Percentiles rank a stretch among this genome's conserved stretches.
Evolutionary conservation across 2,329 filamentous ascomycete species (phyloP).

Genomic region (Penicillium sp.): DNA sequence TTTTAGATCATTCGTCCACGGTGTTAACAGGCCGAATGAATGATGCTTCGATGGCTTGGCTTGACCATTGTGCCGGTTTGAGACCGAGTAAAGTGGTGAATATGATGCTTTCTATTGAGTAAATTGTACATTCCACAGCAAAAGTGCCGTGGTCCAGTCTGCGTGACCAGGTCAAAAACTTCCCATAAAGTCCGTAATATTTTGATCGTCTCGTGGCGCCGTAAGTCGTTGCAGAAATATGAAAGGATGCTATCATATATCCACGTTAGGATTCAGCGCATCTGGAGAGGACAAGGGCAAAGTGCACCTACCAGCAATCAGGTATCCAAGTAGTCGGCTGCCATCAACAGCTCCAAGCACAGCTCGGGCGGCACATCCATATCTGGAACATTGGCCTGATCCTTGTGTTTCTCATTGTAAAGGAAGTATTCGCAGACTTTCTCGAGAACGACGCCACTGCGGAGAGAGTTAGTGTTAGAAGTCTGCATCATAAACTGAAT

Average conservation of each 20-base stretch:
- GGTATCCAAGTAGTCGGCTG: slow-evolving; percentile 60
- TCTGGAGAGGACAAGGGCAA: background rate
- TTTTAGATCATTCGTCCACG: slow-evolving; percentile 46
- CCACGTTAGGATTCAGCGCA: background rate
- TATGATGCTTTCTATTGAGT: background rate
- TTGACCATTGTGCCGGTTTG: background rate
- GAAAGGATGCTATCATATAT: background rate
- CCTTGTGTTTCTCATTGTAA: slow-evolving; percentile 61
- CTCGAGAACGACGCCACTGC: slow-evolving; percentile 58
- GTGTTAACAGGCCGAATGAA: slow-evolving; percentile 26
- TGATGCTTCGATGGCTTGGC: slow-evolving; percentile 36
- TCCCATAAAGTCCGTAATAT: slow-evolving; percentile 7
- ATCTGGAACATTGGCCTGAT: slow-evolving; percentile 57
- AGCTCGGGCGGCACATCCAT: slow-evolving; percentile 63
- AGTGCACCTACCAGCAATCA: slow-evolving; percentile 7
- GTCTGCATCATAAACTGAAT: background rate
- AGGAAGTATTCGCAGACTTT: slow-evolving; percentile 67
- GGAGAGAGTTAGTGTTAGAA: slow-evolving; percentile 3
- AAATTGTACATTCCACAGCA: slow-evolving; percentile 3
- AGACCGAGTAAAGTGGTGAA: background rate
- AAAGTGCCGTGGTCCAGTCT: slow-evolving; percentile 2
- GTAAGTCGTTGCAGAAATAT: slow-evolving; percentile 9
- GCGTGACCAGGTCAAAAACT: slow-evolving; percentile 9
- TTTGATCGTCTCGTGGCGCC: slow-evolving; percentile 11
- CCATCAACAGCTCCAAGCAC: slow-evolving; percentile 61